These are phyloP conservation scores for Petunia secreta DNA, from an alignment of 257 asterid species.

Conservation along the genomic window DNA sequence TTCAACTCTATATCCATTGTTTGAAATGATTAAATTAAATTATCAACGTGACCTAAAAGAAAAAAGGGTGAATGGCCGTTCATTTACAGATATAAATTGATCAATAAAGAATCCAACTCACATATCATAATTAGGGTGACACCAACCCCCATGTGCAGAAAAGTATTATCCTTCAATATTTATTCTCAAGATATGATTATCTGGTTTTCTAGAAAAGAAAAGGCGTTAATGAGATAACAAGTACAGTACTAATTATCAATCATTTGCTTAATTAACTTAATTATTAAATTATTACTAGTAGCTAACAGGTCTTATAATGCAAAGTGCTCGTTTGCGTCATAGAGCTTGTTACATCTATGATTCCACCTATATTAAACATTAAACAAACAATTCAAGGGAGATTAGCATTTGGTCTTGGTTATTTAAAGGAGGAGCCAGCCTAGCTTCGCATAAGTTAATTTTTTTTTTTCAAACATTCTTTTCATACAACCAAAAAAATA, in stretches of 20 bases:
- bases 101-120: constrained; percentile 5
- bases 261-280: neutral
- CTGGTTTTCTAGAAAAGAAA: neutral
- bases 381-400: too few relatives aligned
- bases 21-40: neutral
- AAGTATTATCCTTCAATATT: neutral
- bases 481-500: too few relatives aligned
- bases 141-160: neutral
- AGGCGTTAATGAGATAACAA: neutral
- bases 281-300: neutral
- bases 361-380: too few relatives aligned
- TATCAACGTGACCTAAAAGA: neutral
- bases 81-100: constrained; percentile 8
- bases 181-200: neutral
- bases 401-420: too few relatives aligned
- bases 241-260: constrained; percentile 11
- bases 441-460: too few relatives aligned
- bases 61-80: neutral
- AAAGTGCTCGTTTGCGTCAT: too few relatives aligned
- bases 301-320: too few relatives aligned
- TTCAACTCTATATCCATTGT: neutral
- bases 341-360: too few relatives aligned
- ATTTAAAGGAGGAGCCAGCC: too few relatives aligned
- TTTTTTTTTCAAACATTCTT: too few relatives aligned
- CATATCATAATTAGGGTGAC: constrained; percentile 20